A percentile compares a stretch with the other conserved stretches of the same genome.
phyloP scores from a whole-genome alignment of 2,329 filamentous ascomycete genomes.

The Clarireedia hainanense region DNA sequence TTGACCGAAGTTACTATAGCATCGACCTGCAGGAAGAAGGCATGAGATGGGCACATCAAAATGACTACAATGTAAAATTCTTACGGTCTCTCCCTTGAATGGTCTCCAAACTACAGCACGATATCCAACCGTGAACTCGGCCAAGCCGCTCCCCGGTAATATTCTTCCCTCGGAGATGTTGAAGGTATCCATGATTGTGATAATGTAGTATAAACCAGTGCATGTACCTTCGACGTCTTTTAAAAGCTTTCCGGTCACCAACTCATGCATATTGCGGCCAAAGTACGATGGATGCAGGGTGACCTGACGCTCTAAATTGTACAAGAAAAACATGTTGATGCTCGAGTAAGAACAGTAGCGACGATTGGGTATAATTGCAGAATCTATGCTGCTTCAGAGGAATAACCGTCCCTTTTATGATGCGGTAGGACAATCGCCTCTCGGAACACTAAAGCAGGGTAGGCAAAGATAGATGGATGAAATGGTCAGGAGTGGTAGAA shows the following conservation, averaged over 20 bases:
- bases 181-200: constrained; percentile 94
- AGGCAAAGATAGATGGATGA: neutral
- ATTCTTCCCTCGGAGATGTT: constrained; percentile 92
- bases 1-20: constrained; percentile 89
- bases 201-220: constrained; percentile 93
- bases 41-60: constrained; percentile 16
- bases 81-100: constrained; percentile 95
- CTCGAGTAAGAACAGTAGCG: neutral
- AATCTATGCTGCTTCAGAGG: neutral
- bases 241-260: constrained; percentile 82
- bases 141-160: constrained; percentile 81
- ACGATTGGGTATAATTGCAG: neutral
- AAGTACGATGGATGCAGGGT: constrained; percentile 97
- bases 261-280: constrained; percentile 83
- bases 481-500: neutral
- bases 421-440: neutral
- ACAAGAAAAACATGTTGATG: constrained; percentile 84
- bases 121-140: constrained; percentile 92
- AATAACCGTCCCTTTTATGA: neutral
- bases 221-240: constrained; percentile 93
- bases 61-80: constrained; percentile 24
- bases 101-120: constrained; percentile 96
- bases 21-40: constrained; percentile 60
- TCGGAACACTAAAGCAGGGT: neutral
- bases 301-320: constrained; percentile 91